These are phyloP conservation scores for Aspergillus sp. DNA, from an alignment of 2,329 filamentous ascomycete genomes.

Conservation along the genomic window DNA sequence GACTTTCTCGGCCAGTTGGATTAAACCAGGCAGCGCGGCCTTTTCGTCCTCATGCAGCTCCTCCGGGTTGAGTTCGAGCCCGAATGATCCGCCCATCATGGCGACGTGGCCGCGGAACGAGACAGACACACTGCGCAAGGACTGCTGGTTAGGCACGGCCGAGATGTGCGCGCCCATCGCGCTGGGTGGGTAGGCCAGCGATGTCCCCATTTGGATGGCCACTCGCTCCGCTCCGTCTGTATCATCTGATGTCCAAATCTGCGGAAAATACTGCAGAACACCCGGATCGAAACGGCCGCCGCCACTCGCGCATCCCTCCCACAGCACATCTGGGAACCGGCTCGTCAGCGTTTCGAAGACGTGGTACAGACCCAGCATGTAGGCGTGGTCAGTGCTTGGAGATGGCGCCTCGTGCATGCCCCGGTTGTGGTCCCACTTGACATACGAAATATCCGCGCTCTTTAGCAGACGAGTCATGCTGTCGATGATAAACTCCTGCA, in stretches of 20 bases:
- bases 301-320: conserved; percentile 60
- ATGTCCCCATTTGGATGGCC: conserved; percentile 58
- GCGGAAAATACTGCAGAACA: conserved; percentile 58
- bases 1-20: conserved; percentile 49
- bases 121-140: conserved; percentile 50
- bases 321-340: conserved; percentile 55
- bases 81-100: conserved; percentile 63
- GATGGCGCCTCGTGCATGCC: conserved; percentile 55
- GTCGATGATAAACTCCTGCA: conserved; percentile 57
- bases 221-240: conserved; percentile 58
- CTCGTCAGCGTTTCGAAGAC: conserved; percentile 56
- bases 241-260: conserved; percentile 60
- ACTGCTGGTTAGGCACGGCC: conserved; percentile 54
- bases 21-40: conserved; percentile 47
- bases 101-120: conserved; percentile 59
- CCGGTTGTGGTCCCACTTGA: conserved; percentile 65
- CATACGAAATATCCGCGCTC: conserved; percentile 50
- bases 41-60: conserved; percentile 48
- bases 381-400: conserved; percentile 50
- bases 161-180: conserved; percentile 62
- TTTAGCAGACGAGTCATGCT: conserved; percentile 50
- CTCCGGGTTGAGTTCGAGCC: conserved; percentile 55
- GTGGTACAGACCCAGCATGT: conserved; percentile 58
- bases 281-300: conserved; percentile 60
- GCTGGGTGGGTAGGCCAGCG: conserved; percentile 55